Evolutionary conservation across 176 grass and related monocot species (phyloP).

Genomic region (Oryza punctata): DNA sequence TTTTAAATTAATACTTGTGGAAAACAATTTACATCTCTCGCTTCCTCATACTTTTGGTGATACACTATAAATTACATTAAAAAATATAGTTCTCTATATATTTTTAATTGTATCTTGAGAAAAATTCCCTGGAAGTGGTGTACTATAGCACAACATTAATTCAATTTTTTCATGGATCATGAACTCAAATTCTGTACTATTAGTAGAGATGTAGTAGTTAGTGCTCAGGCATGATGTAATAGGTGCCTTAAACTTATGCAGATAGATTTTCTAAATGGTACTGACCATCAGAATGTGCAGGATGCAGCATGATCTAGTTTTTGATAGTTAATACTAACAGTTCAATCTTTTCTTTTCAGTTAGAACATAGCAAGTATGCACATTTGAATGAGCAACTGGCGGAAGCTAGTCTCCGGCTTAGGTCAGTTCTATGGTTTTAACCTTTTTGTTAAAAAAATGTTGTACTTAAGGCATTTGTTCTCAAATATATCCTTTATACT

Average conservation of each 20-base stretch:
- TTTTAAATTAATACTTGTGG: not conserved
- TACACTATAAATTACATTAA: not conserved
- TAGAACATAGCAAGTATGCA: constrained; percentile 76
- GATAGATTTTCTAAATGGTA: not conserved
- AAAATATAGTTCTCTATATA: not conserved
- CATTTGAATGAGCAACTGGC: constrained; percentile 81
- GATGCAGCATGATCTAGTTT: not conserved
- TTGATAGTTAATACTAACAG: constrained; percentile 16
- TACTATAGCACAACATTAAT: not conserved
- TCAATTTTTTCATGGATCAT: not conserved
- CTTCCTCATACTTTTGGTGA: not conserved
- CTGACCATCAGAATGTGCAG: not conserved
- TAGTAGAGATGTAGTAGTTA: not conserved
- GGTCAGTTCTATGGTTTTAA: constrained; percentile 44
- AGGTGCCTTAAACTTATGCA: not conserved
- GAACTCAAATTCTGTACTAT: not conserved
- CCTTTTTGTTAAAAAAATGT: not conserved
- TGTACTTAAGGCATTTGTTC: constrained; percentile 1
- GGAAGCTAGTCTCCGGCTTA: constrained; percentile 75
- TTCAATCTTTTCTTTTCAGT: constrained; percentile 42
- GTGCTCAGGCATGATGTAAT: not conserved
- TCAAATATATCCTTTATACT: constrained; percentile 19
- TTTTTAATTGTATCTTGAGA: not conserved
- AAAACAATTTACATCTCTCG: not conserved
- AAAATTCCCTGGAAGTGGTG: not conserved